Evolutionary conservation across 2,329 filamentous ascomycete species (phyloP).

Genomic region (Phoma sp.): DNA sequence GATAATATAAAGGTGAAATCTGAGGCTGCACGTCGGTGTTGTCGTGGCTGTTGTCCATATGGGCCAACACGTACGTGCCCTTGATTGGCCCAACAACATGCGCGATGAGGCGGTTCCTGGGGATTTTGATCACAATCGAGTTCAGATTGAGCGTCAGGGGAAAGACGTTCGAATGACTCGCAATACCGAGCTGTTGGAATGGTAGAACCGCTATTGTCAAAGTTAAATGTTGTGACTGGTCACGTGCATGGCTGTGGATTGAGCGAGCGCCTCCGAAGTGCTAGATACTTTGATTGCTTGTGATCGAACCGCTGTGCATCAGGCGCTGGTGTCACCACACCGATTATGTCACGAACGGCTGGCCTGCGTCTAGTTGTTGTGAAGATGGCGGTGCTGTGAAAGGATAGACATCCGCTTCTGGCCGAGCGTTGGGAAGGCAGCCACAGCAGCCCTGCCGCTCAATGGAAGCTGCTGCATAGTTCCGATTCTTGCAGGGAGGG

Average conservation of each 20-base stretch:
- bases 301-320: background rate
- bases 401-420: constrained; percentile 6
- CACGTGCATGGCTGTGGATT: constrained; percentile 2
- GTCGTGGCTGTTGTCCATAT: constrained; percentile 30
- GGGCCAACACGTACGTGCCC: constrained; percentile 37
- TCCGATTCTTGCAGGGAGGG: constrained; percentile 7
- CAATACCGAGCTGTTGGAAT: constrained; percentile 13
- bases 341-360: background rate
- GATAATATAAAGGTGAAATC: background rate
- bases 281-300: background rate
- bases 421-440: background rate
- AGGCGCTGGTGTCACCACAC: constrained; percentile 12
- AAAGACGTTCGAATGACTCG: constrained; percentile 9
- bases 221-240: background rate
- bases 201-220: constrained; percentile 2
- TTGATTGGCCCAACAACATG: constrained; percentile 35
- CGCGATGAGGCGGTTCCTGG: constrained; percentile 22
- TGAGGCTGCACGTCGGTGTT: constrained; percentile 20
- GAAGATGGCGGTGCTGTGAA: constrained; percentile 1
- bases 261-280: background rate
- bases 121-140: background rate
- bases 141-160: constrained; percentile 12
- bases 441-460: constrained; percentile 7
- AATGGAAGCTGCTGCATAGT: constrained; percentile 3
- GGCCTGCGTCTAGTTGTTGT: background rate